Percentiles rank a stretch among this genome's conserved stretches.
phyloP scores from a whole-genome alignment of 495 filamentous ascomycete species.

The Daldinia caldariorum region DNA sequence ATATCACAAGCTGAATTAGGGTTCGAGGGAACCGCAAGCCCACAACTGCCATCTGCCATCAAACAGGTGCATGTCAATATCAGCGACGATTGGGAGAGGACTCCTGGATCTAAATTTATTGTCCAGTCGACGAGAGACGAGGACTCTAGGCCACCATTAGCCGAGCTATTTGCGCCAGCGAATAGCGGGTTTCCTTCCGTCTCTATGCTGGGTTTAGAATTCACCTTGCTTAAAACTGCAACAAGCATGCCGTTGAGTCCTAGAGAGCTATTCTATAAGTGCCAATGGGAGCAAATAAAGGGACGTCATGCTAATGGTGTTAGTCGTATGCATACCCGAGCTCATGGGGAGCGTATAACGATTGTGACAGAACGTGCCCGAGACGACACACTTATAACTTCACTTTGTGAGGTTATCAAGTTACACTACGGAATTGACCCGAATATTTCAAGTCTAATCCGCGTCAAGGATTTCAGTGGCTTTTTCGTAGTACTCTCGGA shows the following conservation, averaged over 20 bases:
- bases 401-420: conserved; percentile 49
- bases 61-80: conserved; percentile 47
- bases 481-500: conserved; percentile 50
- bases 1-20: conserved; percentile 45
- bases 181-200: conserved; percentile 42
- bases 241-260: conserved; percentile 18
- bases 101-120: conserved; percentile 44
- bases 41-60: conserved; percentile 41
- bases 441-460: conserved; percentile 44
- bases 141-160: conserved; percentile 42
- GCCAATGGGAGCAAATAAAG: conserved; percentile 55
- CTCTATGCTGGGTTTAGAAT: conserved; percentile 48
- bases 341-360: conserved; percentile 45
- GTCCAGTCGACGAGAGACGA: conserved; percentile 45
- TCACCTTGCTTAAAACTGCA: conserved; percentile 31
- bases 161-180: conserved; percentile 47
- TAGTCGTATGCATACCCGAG: conserved; percentile 25
- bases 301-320: conserved; percentile 30
- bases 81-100: conserved; percentile 42
- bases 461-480: conserved; percentile 38
- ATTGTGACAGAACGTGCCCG: conserved; percentile 50
- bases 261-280: conserved; percentile 54
- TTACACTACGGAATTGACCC: conserved; percentile 43
- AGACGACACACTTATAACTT: conserved; percentile 51
- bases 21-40: conserved; percentile 10